These are phyloP conservation scores for Podospora sp. DNA, from an alignment of 495 filamentous ascomycete genomes.

Conservation along the genomic window DNA sequence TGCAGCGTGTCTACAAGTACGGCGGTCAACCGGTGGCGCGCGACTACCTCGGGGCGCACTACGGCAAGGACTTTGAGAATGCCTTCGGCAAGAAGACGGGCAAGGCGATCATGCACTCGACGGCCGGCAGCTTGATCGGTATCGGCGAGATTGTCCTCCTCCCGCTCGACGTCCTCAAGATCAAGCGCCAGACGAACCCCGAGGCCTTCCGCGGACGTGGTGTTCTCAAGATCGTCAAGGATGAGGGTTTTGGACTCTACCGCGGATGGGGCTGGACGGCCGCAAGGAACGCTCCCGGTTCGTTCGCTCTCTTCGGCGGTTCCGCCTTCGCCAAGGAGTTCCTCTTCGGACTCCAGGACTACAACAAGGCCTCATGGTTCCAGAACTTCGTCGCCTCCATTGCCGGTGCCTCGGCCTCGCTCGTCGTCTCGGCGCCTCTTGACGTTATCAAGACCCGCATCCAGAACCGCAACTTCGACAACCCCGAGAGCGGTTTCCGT, in stretches of 20 bases:
- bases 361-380: conserved; percentile 90
- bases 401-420: conserved; percentile 85
- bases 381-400: conserved; percentile 99
- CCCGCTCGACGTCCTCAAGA: conserved; percentile 96
- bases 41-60: conserved; percentile 82
- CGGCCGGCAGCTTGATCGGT: conserved; percentile 92
- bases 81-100: conserved; percentile 94
- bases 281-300: conserved; percentile 93
- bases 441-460: conserved; percentile 99
- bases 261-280: conserved; percentile 97
- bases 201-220: conserved; percentile 96
- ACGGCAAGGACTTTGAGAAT: conserved; percentile 79
- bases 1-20: conserved; percentile 98
- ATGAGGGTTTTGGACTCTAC: conserved; percentile 96
- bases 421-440: conserved; percentile 91
- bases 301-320: conserved; percentile 97
- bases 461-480: conserved; percentile 98
- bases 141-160: conserved; percentile 96
- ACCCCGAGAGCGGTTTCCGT: conserved; percentile 88
- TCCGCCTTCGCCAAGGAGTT: conserved; percentile 98
- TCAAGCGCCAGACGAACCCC: conserved; percentile 99
- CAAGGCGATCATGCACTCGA: conserved; percentile 97
- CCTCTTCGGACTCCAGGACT: conserved; percentile 81
- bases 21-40: conserved; percentile 95
- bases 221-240: conserved; percentile 81